Evolutionary conservation across 352 stramenopile genomes (phyloP).

Genomic region (Phytophthora nicotianae): DNA sequence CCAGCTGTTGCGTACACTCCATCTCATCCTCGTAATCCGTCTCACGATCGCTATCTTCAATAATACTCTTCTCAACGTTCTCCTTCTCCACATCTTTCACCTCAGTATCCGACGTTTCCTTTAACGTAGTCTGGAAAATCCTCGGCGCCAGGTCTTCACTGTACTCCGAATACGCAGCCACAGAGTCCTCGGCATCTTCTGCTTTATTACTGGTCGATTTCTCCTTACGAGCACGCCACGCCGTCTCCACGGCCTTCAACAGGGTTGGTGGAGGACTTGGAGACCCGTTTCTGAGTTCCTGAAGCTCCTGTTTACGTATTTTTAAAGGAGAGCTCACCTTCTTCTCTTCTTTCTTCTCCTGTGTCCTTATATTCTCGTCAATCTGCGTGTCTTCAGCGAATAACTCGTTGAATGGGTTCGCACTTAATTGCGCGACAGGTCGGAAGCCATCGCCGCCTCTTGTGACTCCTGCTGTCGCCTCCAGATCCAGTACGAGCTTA

Average conservation of each 20-base stretch:
- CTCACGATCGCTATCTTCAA: constrained; percentile 28
- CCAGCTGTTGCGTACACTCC: constrained; percentile 58
- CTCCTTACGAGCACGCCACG: constrained; percentile 25
- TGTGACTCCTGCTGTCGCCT: constrained; percentile 9
- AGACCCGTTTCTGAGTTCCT: not conserved
- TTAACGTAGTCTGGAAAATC: constrained; percentile 18
- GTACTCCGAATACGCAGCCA: constrained; percentile 26
- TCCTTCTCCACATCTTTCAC: constrained; percentile 9
- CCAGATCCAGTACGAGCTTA: constrained; percentile 45
- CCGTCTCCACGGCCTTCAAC: constrained; percentile 32
- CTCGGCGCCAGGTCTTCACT: constrained; percentile 40
- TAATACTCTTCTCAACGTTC: constrained; percentile 14
- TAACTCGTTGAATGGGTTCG: constrained; percentile 46
- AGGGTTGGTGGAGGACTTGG: constrained; percentile 30
- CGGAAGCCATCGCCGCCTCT: constrained; percentile 18
- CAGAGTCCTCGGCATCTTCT: constrained; percentile 8
- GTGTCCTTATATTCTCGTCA: constrained; percentile 26
- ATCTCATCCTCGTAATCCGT: constrained; percentile 32
- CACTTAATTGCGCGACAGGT: not conserved
- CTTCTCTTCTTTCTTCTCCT: not conserved
- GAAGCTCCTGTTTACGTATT: constrained; percentile 2
- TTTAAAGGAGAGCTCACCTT: constrained; percentile 1
- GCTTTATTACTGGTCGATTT: constrained; percentile 5
- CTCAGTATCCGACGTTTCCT: constrained; percentile 5
- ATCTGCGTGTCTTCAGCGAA: constrained; percentile 65